phyloP scores from a whole-genome alignment of 768 basidiomycete genomes.

The Trametes coccinea region DNA sequence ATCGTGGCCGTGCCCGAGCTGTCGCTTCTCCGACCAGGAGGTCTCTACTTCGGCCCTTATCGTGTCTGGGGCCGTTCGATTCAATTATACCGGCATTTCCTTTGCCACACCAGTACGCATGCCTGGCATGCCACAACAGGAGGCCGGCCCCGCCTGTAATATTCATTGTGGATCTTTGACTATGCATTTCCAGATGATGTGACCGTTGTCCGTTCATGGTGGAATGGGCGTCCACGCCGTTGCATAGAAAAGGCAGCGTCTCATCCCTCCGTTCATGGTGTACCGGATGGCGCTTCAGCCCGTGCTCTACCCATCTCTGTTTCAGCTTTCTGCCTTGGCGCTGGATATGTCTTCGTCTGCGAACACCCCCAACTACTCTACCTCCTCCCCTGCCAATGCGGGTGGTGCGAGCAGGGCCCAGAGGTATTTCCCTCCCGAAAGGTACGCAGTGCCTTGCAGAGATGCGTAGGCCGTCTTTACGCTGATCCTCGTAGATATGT shows the following conservation, averaged over 20 bases:
- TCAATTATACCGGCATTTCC: conserved; percentile 15
- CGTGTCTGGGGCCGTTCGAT: conserved; percentile 14
- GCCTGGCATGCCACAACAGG: background rate
- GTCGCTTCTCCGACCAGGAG: conserved; percentile 12
- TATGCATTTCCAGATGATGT: background rate
- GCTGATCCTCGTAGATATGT: conserved; percentile 40
- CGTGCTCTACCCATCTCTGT: conserved; percentile 11
- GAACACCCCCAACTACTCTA: background rate
- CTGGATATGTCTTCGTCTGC: conserved; percentile 17
- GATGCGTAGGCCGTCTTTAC: conserved; percentile 21
- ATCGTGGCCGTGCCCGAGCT: conserved; percentile 1
- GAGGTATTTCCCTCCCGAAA: conserved; percentile 26
- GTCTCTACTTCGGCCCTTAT: conserved; percentile 13
- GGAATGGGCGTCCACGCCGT: conserved; percentile 7
- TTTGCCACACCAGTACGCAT: conserved; percentile 9
- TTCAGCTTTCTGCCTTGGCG: conserved; percentile 12
- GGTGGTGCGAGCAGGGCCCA: background rate
- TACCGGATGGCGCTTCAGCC: conserved; percentile 19
- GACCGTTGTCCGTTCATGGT: background rate
- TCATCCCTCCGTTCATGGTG: background rate
- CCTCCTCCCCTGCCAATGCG: background rate
- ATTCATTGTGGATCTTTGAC: background rate
- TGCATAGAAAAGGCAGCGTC: conserved; percentile 17
- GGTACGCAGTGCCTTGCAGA: conserved; percentile 29
- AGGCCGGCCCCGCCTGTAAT: background rate